These are phyloP conservation scores for Combretum micranthum DNA, from an alignment of 345 rosid genomes.

Conservation along the genomic window DNA sequence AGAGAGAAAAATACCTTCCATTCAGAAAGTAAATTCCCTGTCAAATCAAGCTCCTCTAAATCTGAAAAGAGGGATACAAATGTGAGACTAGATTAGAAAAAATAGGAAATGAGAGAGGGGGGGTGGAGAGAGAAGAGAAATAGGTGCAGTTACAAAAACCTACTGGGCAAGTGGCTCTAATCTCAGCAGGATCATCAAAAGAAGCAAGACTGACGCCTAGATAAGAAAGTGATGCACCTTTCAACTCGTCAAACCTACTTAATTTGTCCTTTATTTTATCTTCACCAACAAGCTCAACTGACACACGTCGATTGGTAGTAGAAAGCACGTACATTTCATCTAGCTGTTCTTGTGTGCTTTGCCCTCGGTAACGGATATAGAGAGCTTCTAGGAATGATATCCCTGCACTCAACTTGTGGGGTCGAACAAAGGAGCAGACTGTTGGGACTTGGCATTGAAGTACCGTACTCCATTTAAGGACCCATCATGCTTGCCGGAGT, in stretches of 20 bases:
- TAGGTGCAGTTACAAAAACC: slow-evolving; percentile 13
- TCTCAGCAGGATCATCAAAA: slow-evolving; percentile 49
- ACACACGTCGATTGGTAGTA: slow-evolving; percentile 61
- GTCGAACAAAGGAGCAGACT: slow-evolving; percentile 63
- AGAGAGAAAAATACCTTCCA: slow-evolving; percentile 57
- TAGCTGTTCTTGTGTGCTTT: slow-evolving; percentile 62
- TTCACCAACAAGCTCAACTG: slow-evolving; percentile 69
- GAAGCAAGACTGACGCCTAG: slow-evolving; percentile 53
- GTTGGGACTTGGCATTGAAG: slow-evolving; percentile 48
- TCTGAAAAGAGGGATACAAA: slow-evolving; percentile 24
- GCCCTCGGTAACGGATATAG: slow-evolving; percentile 50
- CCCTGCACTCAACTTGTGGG: slow-evolving; percentile 56
- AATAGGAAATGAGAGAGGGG: background rate
- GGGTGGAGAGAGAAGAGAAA: background rate
- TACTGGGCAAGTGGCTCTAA: slow-evolving; percentile 52
- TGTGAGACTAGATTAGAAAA: background rate
- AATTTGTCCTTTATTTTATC: slow-evolving; percentile 75
- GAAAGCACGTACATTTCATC: slow-evolving; percentile 97
- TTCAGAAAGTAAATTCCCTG: slow-evolving; percentile 81
- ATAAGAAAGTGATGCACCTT: slow-evolving; percentile 57
- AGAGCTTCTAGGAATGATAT: slow-evolving; percentile 66
- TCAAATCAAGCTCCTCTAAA: slow-evolving; percentile 76
- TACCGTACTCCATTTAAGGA: slow-evolving; percentile 63
- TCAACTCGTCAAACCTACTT: slow-evolving; percentile 67
- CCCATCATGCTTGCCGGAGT: slow-evolving; percentile 78